phyloP scores from a whole-genome alignment of 2,329 filamentous ascomycete genomes.

The Teratosphaeria viscida region DNA sequence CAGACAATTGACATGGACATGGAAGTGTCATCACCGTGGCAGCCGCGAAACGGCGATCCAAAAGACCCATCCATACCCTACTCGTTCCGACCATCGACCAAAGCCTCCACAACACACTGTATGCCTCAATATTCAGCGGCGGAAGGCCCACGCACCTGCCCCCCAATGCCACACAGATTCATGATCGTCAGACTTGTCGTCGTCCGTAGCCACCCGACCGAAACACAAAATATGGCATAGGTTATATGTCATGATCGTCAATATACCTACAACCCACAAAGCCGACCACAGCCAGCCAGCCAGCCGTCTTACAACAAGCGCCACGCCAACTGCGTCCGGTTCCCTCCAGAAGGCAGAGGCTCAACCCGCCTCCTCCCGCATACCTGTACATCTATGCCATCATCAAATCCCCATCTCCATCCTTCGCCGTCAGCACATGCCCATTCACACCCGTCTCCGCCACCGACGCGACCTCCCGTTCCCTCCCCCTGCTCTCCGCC shows the following conservation, averaged over 20 bases:
- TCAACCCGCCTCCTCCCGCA: background rate
- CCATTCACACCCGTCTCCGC: background rate
- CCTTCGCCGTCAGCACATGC: background rate
- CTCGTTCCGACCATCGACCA: no score
- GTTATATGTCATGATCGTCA: background rate
- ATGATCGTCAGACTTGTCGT: no score
- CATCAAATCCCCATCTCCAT: background rate
- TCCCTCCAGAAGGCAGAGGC: background rate
- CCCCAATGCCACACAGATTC: no score
- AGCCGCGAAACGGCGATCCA: no score
- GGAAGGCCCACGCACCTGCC: no score
- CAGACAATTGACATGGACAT: no score
- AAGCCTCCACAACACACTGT: no score
- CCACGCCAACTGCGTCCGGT: background rate
- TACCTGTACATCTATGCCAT: background rate
- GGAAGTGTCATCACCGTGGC: no score
- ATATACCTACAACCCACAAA: background rate
- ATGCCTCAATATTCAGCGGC: no score
- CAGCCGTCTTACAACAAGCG: background rate
- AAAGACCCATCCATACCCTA: no score
- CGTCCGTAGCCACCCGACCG: no score
- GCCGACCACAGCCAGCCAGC: background rate
- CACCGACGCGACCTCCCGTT: conserved; percentile 5
- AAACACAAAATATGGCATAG: background rate
- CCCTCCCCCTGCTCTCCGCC: conserved; percentile 15